phyloP scores from a whole-genome alignment of 192 early-diverging fungal species.

The Gaertneriomyces sp. region DNA sequence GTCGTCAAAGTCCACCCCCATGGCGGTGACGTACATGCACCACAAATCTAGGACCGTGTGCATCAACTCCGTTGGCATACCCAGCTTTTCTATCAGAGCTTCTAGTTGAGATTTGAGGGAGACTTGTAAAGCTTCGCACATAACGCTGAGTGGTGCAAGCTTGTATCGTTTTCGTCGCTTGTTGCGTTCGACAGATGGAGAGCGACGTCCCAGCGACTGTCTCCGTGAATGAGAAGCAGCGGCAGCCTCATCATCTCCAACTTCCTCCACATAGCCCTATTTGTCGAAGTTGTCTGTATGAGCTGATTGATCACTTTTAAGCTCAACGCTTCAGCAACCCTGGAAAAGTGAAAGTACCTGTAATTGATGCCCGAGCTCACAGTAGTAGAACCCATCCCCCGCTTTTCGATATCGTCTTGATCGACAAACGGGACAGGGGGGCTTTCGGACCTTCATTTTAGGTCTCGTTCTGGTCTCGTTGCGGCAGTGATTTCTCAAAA shows the following conservation, averaged over 20 bases:
- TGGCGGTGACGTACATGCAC: slow-evolving; percentile 18
- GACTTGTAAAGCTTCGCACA: slow-evolving; percentile 25
- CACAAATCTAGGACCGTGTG: slow-evolving; percentile 20
- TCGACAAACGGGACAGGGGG: slow-evolving; percentile 28
- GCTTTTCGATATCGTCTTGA: slow-evolving; percentile 20
- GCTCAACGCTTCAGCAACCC: neutral
- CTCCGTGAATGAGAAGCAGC: slow-evolving; percentile 12
- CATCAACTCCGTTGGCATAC: slow-evolving; percentile 19
- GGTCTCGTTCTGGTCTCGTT: too few species aligned
- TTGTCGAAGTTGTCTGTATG: neutral
- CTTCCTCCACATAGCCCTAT: slow-evolving; percentile 20
- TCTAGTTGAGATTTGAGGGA: slow-evolving; percentile 15
- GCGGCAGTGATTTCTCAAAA: too few species aligned
- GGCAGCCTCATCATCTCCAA: slow-evolving; percentile 22
- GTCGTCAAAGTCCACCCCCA: slow-evolving; percentile 15
- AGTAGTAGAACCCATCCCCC: slow-evolving; percentile 26
- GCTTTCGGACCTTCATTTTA: neutral
- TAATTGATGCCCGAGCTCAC: slow-evolving; percentile 27
- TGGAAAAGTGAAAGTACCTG: slow-evolving; percentile 1
- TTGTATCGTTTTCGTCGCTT: neutral
- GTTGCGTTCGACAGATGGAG: slow-evolving; percentile 1
- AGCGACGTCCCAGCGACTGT: neutral
- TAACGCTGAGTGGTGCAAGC: slow-evolving; percentile 16
- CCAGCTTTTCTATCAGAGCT: slow-evolving; percentile 4
- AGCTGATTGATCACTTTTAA: neutral